Conservation (phyloP, 345 rosid genomes). For the Arabidopsis thaliana region TAIR10.1 NC_003076.8:15503501-15504000, state of each 20-base stretch:
- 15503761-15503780: neutral
- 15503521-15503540: constrained; percentile 90
- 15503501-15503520: constrained; percentile 74
- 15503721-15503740: neutral
- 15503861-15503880: constrained; percentile 77
- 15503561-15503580: constrained; percentile 83
- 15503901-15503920: constrained; percentile 11
- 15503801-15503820: neutral
- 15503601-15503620: constrained; percentile 73
- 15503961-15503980: neutral
- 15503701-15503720: neutral
- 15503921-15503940: constrained; percentile 24
- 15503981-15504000: neutral
- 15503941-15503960: neutral
- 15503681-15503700: constrained; percentile 62
- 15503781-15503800: neutral
- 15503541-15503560: constrained; percentile 68
- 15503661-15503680: constrained; percentile 71
- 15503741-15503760: neutral
- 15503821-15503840: constrained; percentile 6
- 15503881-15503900: constrained; percentile 52
- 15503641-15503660: constrained; percentile 86
- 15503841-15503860: constrained; percentile 11
- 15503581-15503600: constrained; percentile 89
- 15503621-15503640: constrained; percentile 82